phyloP scores from a whole-genome alignment of 2,329 filamentous ascomycete genomes.

The Pseudocercospora crystallina region DNA sequence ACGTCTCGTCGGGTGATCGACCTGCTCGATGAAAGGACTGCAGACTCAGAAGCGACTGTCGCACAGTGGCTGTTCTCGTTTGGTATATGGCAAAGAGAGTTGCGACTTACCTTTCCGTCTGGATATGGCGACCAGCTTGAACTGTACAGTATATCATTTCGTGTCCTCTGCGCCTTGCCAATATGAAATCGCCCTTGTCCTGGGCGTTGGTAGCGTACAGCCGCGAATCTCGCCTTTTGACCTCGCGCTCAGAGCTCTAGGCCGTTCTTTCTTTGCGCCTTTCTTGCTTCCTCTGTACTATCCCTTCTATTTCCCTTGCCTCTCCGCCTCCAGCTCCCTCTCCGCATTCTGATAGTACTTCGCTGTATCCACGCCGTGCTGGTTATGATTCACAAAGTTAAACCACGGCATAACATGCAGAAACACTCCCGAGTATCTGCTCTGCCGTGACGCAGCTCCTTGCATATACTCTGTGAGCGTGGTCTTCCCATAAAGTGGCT shows the following conservation, averaged over 20 bases:
- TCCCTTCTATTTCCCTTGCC: conserved; percentile 32
- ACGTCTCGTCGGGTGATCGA: too few species aligned
- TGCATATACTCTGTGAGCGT: conserved; percentile 83
- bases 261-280: too few species aligned
- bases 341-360: conserved; percentile 98
- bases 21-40: too few species aligned
- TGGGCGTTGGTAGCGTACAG: too few species aligned
- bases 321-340: conserved; percentile 83
- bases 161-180: background rate
- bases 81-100: too few species aligned
- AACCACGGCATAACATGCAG: conserved; percentile 89
- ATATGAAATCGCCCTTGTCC: background rate
- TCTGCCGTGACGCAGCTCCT: conserved; percentile 88
- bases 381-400: conserved; percentile 95
- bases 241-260: too few species aligned
- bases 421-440: conserved; percentile 83
- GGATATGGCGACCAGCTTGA: background rate
- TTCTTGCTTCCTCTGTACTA: too few species aligned
- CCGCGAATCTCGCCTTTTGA: too few species aligned
- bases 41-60: too few species aligned
- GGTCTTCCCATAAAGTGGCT: conserved; percentile 83
- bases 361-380: conserved; percentile 95
- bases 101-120: too few species aligned
- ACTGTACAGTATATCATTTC: conserved; percentile 4
- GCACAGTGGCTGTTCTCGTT: too few species aligned